Conservation (phyloP, 805 yeast genomes). For the Wickerhamomyces hampshirensis region DNA sequence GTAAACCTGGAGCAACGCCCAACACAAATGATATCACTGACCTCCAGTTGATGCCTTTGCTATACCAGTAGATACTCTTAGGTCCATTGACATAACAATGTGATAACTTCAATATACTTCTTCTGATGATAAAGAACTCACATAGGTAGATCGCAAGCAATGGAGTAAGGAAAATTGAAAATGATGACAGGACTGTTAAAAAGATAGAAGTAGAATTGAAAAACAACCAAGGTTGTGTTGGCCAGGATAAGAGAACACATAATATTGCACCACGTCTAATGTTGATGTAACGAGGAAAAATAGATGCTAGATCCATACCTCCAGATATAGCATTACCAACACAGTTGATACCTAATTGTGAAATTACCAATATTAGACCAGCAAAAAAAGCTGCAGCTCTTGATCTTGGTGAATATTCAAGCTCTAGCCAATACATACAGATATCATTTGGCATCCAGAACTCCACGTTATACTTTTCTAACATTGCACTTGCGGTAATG, state of each 20-base stretch:
- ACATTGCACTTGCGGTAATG: constrained; percentile 31
- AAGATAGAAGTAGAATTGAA: constrained; percentile 29
- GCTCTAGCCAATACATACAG: constrained; percentile 32
- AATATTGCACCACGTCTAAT: constrained; percentile 33
- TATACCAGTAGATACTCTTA: constrained; percentile 30
- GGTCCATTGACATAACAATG: constrained; percentile 27
- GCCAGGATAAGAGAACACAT: constrained; percentile 27
- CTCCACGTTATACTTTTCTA: constrained; percentile 28
- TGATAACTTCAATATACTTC: constrained; percentile 28
- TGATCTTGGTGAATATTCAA: constrained; percentile 27
- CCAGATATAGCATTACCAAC: constrained; percentile 27
- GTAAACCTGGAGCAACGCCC: constrained; percentile 44
- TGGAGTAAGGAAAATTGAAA: constrained; percentile 32
- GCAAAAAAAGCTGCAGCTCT: constrained; percentile 37
- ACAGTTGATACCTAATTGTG: constrained; percentile 31
- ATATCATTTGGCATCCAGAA: constrained; percentile 35
- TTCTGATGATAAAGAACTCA: constrained; percentile 35
- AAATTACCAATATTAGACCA: constrained; percentile 28
- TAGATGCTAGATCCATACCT: constrained; percentile 23
- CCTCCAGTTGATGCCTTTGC: constrained; percentile 39
- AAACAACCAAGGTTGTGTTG: constrained; percentile 33
- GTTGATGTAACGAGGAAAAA: constrained; percentile 19
- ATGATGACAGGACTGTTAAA: constrained; percentile 30
- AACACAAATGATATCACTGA: constrained; percentile 34
- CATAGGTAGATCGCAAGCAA: constrained; percentile 33